Conservation (phyloP, 805 yeast species). For the Ogataea ganodermae region DNA sequence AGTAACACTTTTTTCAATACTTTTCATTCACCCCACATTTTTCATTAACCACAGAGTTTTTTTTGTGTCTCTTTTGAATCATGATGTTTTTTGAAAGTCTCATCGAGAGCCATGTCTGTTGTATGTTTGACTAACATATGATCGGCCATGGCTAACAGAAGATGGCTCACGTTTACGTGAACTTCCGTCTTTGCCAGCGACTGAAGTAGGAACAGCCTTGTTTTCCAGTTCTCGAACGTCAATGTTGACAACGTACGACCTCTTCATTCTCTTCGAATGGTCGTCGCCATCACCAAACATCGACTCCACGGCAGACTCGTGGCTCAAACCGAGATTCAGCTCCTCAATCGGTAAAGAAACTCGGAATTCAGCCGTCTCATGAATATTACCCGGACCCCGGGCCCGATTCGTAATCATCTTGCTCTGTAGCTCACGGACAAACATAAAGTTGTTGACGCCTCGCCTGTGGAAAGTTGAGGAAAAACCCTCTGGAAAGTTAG, state of each 20-base stretch:
- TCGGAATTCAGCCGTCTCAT: slow-evolving; percentile 44
- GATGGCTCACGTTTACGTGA: background rate
- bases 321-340: slow-evolving; percentile 25
- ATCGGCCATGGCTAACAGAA: slow-evolving; percentile 8
- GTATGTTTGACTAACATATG: slow-evolving; percentile 14
- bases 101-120: slow-evolving; percentile 2
- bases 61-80: background rate
- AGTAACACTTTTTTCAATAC: background rate
- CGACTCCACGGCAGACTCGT: slow-evolving; percentile 15
- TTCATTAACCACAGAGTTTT: background rate
- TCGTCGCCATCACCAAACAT: slow-evolving; percentile 16
- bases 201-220: slow-evolving; percentile 12
- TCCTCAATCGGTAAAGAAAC: slow-evolving; percentile 42
- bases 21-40: background rate
- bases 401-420: slow-evolving; percentile 44
- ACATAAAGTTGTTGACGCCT: slow-evolving; percentile 52
- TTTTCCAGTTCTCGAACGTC: slow-evolving; percentile 45
- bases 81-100: background rate
- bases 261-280: slow-evolving; percentile 31
- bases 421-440: slow-evolving; percentile 50
- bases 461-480: slow-evolving; percentile 51
- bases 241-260: slow-evolving; percentile 44
- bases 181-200: background rate
- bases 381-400: slow-evolving; percentile 27
- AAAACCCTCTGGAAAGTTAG: slow-evolving; percentile 49